Evolutionary conservation across 306 rosid genomes (phyloP), one percentile per base, ranked within the genome.

Genomic region (Acacia acuminata): DNA sequence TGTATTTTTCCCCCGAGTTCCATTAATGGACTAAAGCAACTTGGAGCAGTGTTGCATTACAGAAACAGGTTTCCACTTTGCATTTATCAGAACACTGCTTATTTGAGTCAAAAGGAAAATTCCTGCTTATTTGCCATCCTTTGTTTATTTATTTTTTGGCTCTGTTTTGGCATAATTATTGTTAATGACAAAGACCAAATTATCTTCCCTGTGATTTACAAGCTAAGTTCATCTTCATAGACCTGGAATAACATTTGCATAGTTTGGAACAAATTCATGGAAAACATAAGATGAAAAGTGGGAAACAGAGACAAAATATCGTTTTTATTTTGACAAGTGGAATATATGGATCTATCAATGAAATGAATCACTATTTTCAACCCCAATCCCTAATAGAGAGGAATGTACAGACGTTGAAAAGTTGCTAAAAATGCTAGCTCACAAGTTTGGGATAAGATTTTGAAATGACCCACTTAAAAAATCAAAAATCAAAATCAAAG

Each of bases 41-140:
- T 82, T 77, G 83, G 86, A 84, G 84, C 88, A 82, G 82, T 75
- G 24, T 87, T 85, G 88, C 80, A 76, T 68, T 43, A 3, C 6
- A 34, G 38, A 34, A 77, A 77, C 85, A 67, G 73, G 84, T 75
- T 67, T 84, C 48, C 53, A 30, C 66, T 32, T 80, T 25, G 60
- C 86, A 66, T 79, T 86, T 82, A 81, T 77, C 70, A 42, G 25
- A 30, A 58, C 70, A 40, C 86, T 82, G 83, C 85, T 72, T 76
- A n/a, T 81, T 80, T 77, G 79, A 44, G 80, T 82, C 15, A 51
- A 51, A 60, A 80, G 71, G 70, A 40, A 76, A 36, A 32, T 64
- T 63, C 76, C 51, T n/a, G 14, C 68, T 10, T 8, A 22, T 22
- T 50, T 63, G 45, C 58, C 45, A 42, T 30, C n/a, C 74, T 4